Base-by-base conservation (phyloP, 192 early-diverging fungal genomes). In the Funneliformis mosseae region DNA sequence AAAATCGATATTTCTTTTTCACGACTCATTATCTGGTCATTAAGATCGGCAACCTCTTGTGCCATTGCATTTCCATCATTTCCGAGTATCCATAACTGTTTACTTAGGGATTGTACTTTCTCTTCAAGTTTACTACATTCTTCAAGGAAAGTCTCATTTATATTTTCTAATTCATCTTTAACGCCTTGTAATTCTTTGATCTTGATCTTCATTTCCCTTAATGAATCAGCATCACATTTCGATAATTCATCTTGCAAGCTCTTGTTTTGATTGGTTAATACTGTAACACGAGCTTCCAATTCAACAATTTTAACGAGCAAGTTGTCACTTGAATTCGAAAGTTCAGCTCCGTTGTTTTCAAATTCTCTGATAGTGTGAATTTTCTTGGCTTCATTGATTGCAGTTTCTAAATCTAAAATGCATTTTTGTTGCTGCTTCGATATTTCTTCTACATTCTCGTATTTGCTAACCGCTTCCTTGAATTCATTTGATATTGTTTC, bases 401-500 rank as follows among this genome's bases (percentile, higher is more conserved):
- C 41, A 33, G 33, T 33, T 33, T 85, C 78, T 60, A 85, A 72
- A 28, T 83, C 82, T 16, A 62, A n/a, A 28, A 85, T 85, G 59
- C 63, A 74, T 25, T 77, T 71, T 74, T 83, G 82, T 81, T 84
- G 83, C 72, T 86, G 73, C 50, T 67, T 21, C 33, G 59, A 78
- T 12, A 46, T 25, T 11, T 81, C 81, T 18, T 86, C 80, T 12
- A 81, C 81, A 60, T 82, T 81, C 77, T 84, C 85, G 73, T 81
- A 84, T 23, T 76, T 63, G 0, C 79, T 79, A 3, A 71, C 81
- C 1, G 83, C 81, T 28, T 83, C 63, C 27, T 81, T 70, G 71
- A 86, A 84, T 64, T 86, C 85, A 14, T 81, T 76, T 23, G 85
- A 81, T 5, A 86, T 69, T 11, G 77, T 78, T 48, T 84, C 83